Evolutionary conservation across 2,329 filamentous ascomycete species (phyloP).

Genomic region (Fusarium sp.): DNA sequence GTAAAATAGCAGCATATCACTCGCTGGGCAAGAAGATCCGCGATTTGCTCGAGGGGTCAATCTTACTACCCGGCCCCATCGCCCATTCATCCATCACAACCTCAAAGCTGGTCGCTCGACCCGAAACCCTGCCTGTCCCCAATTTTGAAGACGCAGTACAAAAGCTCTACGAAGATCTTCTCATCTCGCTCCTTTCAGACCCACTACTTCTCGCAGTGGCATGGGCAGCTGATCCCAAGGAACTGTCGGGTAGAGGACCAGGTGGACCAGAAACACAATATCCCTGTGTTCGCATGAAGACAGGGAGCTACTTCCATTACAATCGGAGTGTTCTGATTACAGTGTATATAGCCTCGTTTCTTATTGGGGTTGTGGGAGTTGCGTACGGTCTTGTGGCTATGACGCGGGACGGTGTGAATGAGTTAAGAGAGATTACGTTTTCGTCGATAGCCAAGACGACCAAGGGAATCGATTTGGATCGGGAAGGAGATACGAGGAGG

Average conservation of each 20-base stretch:
- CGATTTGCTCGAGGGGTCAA: slow-evolving; percentile 23
- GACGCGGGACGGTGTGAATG: slow-evolving; percentile 23
- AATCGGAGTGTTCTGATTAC: slow-evolving; percentile 17
- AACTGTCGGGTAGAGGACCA: slow-evolving; percentile 11
- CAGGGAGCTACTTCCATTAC: slow-evolving; percentile 30
- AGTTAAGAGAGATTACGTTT: slow-evolving; percentile 35
- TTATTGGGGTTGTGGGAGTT: slow-evolving; percentile 20
- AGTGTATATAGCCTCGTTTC: slow-evolving; percentile 23
- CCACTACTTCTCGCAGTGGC: slow-evolving; percentile 36
- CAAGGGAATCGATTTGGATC: neutral
- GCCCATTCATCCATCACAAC: slow-evolving; percentile 15
- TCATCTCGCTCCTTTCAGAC: slow-evolving; percentile 36
- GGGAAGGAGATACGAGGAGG: neutral
- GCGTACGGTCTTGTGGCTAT: slow-evolving; percentile 28
- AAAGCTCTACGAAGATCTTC: slow-evolving; percentile 30
- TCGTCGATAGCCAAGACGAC: slow-evolving; percentile 29
- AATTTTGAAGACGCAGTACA: slow-evolving; percentile 14
- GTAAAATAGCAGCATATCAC: slow-evolving; percentile 27
- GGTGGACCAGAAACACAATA: slow-evolving; percentile 22
- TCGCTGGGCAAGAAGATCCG: slow-evolving; percentile 27
- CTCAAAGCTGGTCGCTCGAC: slow-evolving; percentile 30
- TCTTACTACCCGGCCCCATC: slow-evolving; percentile 17
- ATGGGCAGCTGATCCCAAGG: slow-evolving; percentile 26
- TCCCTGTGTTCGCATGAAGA: slow-evolving; percentile 20
- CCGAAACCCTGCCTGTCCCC: slow-evolving; percentile 21